Base-by-base conservation (phyloP, 2,329 filamentous ascomycete genomes). In the Botryotinia narcissicola region DNA sequence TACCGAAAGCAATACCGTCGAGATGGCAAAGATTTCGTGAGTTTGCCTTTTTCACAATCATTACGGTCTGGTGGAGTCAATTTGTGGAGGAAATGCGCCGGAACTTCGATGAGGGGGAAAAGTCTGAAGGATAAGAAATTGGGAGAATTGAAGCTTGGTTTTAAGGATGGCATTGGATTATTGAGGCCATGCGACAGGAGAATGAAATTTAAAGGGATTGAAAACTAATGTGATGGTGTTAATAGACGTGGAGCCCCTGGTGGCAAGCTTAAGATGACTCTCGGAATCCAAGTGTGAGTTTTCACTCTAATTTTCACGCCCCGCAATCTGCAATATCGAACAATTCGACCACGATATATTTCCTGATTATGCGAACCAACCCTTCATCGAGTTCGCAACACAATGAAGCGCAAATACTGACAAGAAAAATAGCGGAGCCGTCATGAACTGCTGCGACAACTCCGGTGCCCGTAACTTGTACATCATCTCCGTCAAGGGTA, bases 211-310 rank as follows among this genome's bases (percentile, higher is more conserved):
- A 8, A 44, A 29, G 48, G 32, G 25, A 71, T 29, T 62, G 29
- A 71, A 70, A 71, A 71, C 77, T 78, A 72, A 78, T 73, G 32
- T 44, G 54, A 78, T 73, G 54, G 42, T 46, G 25, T 69, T 66
- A 14, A 80, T 81, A 91, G 89, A 79, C 89, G 94, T 90, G 93
- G 92, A 93, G 92, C 94, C 90, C 93, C 95, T 84, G 96, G 96
- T 91, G 97, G 97, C 93, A 99, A 99, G 93, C 93, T 98, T 84
- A 98, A 97, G 93, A 99, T 99, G 96, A 98, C 96, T 86, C 94
- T 99, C 87, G 96, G 94, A 98, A 94, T 99, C 83, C 96, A 96
- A 87, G 94, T 97, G 95, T 98, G 97, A 86, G 94, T 93, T 83
- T 77, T 68, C 57, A 74, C 70, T 37, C 22, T 37, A 20, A 37